phyloP scores from a whole-genome alignment of 2,329 filamentous ascomycete genomes.

The Dactylellina parvicollis region DNA sequence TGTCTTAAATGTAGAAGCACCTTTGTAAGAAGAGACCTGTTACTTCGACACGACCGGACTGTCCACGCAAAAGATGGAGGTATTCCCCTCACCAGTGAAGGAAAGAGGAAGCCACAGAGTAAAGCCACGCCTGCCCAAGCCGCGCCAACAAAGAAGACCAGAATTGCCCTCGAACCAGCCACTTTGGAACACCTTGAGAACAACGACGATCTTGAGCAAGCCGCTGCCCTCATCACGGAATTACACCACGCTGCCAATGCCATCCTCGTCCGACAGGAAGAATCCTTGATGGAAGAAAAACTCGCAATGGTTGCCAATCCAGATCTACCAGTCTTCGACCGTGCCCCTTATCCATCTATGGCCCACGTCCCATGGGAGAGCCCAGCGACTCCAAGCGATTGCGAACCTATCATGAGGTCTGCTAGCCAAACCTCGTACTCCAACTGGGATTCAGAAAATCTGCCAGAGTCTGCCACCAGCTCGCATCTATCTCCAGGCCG shows the following conservation, averaged over 20 bases:
- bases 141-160: constrained; percentile 49
- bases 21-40: constrained; percentile 94
- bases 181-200: constrained; percentile 92
- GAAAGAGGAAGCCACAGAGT: constrained; percentile 81
- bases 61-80: constrained; percentile 98
- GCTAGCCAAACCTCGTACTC: constrained; percentile 52
- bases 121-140: constrained; percentile 69
- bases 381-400: constrained; percentile 52
- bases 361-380: constrained; percentile 62
- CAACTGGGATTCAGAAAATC: constrained; percentile 53
- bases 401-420: constrained; percentile 53
- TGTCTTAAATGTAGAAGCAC: constrained; percentile 98
- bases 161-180: constrained; percentile 80
- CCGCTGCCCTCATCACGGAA: constrained; percentile 98
- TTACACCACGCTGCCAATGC: constrained; percentile 95
- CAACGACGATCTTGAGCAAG: constrained; percentile 93
- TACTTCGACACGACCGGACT: constrained; percentile 95
- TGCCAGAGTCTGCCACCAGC: constrained; percentile 37
- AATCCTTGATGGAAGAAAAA: constrained; percentile 61
- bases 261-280: constrained; percentile 70
- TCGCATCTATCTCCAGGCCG: constrained; percentile 48
- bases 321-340: constrained; percentile 51
- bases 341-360: constrained; percentile 66
- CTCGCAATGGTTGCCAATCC: constrained; percentile 61
- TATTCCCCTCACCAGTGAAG: constrained; percentile 90